phyloP scores from a whole-genome alignment of 257 asterid species.

The Mentha longifolia region DNA sequence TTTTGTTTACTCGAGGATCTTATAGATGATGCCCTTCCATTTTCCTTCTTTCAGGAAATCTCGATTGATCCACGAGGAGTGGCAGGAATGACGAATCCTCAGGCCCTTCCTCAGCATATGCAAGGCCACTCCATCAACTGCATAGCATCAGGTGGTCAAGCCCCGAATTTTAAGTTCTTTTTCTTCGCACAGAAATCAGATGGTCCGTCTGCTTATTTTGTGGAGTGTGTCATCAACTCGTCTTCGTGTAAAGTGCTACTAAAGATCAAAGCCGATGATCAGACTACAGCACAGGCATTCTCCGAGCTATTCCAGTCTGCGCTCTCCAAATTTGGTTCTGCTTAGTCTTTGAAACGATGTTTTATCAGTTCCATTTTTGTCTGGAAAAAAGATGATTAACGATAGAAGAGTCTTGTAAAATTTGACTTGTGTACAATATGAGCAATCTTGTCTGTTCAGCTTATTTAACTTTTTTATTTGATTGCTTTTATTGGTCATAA shows the following conservation, averaged over 20 bases:
- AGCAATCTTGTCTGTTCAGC: conserved; percentile 30
- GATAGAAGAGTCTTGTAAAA: conserved; percentile 31
- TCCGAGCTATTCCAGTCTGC: conserved; percentile 76
- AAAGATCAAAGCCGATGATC: conserved; percentile 94
- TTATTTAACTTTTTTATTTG: conserved; percentile 12
- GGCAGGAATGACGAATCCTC: conserved; percentile 75
- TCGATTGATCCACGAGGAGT: conserved; percentile 78
- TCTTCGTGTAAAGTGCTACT: conserved; percentile 78
- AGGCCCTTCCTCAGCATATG: conserved; percentile 81
- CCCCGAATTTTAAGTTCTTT: conserved; percentile 93
- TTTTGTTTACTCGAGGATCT: not conserved
- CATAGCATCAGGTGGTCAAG: conserved; percentile 97
- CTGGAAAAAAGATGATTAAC: conserved; percentile 18
- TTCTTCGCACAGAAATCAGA: conserved; percentile 82
- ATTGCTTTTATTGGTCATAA: too few relatives aligned
- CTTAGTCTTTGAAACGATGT: conserved; percentile 31
- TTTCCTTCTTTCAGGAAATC: conserved; percentile 59
- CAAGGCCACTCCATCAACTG: conserved; percentile 80
- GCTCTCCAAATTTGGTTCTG: conserved; percentile 61
- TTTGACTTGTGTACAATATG: conserved; percentile 31
- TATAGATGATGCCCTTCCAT: not conserved
- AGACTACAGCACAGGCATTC: conserved; percentile 71
- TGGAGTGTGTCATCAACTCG: conserved; percentile 80
- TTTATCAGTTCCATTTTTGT: conserved; percentile 36
- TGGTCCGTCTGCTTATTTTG: conserved; percentile 66